Evolutionary conservation across 1,139 yeast genomes (phyloP), one percentile per base, ranked within the genome.

Genomic region (Pichia sp.): DNA sequence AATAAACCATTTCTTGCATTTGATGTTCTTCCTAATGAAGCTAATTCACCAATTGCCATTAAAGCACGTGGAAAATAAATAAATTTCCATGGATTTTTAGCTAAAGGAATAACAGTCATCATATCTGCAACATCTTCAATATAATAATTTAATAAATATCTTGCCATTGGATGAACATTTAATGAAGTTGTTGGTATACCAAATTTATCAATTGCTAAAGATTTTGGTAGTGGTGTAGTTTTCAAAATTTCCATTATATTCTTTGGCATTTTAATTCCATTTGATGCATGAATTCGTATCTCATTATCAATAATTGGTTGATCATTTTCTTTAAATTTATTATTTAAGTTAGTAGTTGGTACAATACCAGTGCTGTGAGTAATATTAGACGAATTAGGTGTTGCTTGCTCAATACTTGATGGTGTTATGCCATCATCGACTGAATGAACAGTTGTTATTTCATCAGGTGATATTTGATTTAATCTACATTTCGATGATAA

Each of bases 61-160:
- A 83, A 65, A 0, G 95, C 96, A 46, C 94, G 68, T 0, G 96
- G 95, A 53, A 87, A 80, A 63, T 86, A 87, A 29, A 87, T 80
- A 1, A 84, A 82, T 59, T 83, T 83, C 96, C 96, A 88, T 0
- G 96, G 95, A 60, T 86, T 87, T 54, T 83, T 85, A 0, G 86
- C 80, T 45, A 86, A 74, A 1, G 88, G 86, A 33, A 87, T 83
- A 9, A 87, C 95, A 0, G 95, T 84, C 96, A 88, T 87, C 60
- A 85, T 72, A 61, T 86, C 92, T 0, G 94, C 92, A 1, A 88
- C 95, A 53, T 82, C 80, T 18, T 83, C 78, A n/a, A 80, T 76
- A 63, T 87, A 88, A 61, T 88, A 81, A 54, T 81, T 81, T 41
- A 88, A 68, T 42, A 88, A 68, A 61, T 82, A 85, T 46, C 95